Conservation (phyloP, 2,329 filamentous ascomycete genomes). For the Venturiaceae sp. region DNA sequence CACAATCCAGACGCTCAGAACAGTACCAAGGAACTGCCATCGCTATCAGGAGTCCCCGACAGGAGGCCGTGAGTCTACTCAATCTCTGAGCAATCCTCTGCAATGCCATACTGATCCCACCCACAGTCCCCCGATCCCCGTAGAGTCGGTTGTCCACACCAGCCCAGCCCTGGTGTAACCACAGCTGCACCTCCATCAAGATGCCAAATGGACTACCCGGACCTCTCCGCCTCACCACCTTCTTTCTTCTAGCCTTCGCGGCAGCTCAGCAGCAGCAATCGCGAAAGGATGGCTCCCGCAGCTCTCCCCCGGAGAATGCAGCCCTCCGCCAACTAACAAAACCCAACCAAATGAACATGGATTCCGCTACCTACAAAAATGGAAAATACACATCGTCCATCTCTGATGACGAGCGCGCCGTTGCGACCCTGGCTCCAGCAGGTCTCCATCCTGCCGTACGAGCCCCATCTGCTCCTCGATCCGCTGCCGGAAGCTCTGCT, state of each 20-base stretch:
- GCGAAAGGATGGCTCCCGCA: conserved; percentile 16
- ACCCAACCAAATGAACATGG: conserved; percentile 11
- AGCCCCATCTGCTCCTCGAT: conserved; percentile 76
- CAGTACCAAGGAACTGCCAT: neutral
- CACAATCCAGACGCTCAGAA: neutral
- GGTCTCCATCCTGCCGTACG: conserved; percentile 62
- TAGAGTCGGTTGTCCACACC: neutral
- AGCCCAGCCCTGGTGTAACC: neutral
- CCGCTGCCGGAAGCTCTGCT: conserved; percentile 41
- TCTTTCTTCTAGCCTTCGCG: conserved; percentile 23
- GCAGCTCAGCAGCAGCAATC: conserved; percentile 31
- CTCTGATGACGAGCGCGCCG: conserved; percentile 72
- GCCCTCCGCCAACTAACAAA: conserved; percentile 13
- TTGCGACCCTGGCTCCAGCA: conserved; percentile 96
- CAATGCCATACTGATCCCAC: neutral
- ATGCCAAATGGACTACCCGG: conserved; percentile 6
- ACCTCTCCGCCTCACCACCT: conserved; percentile 19
- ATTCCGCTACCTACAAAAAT: conserved; percentile 1
- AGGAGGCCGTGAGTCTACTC: neutral
- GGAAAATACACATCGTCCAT: conserved; percentile 5
- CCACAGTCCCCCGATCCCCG: neutral
- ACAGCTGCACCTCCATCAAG: neutral
- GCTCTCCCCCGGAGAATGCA: conserved; percentile 19
- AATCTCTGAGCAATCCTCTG: neutral
- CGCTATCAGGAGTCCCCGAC: neutral